Conservation (phyloP, 805 yeast species). For the Ogataea methylovora region DNA sequence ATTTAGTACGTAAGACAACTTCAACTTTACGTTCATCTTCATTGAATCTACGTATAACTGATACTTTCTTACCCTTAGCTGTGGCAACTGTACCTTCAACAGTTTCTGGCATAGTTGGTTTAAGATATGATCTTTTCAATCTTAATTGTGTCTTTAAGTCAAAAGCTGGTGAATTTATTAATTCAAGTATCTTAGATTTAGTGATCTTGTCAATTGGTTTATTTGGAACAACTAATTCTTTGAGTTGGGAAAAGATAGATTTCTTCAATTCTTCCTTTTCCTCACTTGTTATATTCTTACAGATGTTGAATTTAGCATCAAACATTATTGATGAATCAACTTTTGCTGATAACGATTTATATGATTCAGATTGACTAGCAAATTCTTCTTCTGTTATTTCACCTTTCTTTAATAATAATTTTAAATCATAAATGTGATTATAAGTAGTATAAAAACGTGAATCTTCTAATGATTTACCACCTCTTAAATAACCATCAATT, state of each 20-base stretch:
- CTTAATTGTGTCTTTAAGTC: conserved; percentile 25
- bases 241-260: conserved; percentile 10
- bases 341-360: conserved; percentile 28
- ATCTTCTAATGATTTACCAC: conserved; percentile 50
- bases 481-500: conserved; percentile 46
- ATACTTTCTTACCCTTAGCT: conserved; percentile 38
- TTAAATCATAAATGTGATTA: conserved; percentile 37
- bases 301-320: conserved; percentile 35
- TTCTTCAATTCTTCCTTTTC: conserved; percentile 21
- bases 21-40: conserved; percentile 45
- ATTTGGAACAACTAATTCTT: conserved; percentile 11
- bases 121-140: conserved; percentile 44
- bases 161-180: conserved; percentile 38
- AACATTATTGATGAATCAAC: conserved; percentile 42
- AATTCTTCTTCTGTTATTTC: conserved; percentile 26
- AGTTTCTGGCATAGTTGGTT: conserved; percentile 47
- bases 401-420: conserved; percentile 30
- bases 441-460: conserved; percentile 54
- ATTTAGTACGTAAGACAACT: conserved; percentile 45
- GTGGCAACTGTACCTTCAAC: conserved; percentile 23
- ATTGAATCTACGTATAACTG: conserved; percentile 54
- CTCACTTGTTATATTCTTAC: conserved; percentile 28
- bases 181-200: conserved; percentile 28
- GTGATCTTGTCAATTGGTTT: conserved; percentile 24
- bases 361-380: conserved; percentile 19